Base-by-base conservation (phyloP, 164 flowering plant species). In the Nymphaea thermarum region DNA sequence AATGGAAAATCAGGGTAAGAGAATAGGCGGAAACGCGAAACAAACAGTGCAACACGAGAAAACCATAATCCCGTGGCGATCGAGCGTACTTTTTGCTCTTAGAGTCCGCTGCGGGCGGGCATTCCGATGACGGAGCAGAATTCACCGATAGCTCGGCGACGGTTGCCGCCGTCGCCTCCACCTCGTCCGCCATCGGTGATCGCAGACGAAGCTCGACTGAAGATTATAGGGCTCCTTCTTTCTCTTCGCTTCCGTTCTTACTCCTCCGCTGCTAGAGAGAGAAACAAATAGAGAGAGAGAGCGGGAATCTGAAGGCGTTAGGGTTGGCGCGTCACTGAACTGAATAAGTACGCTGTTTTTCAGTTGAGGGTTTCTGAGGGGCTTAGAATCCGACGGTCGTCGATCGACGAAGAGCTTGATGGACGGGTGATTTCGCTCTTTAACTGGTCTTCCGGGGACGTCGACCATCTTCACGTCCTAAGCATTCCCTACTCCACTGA, bases 71-170 rank as follows among this genome's bases (percentile, higher is more conserved):
- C 14, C 57, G 8, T 51, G 57, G 12, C 57, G 8, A 15, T 10
- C 42, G 66, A 64, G 25, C 64, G 8, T 64, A 64, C 66, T 43
- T 64, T 64, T 64, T 64, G 66, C 66, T 64, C 64, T 62, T 62
- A 12, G 64, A 12, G n/a, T 62, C 64, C 6, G 42, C 7, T 5
- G 64, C 57, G 57, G 57, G 3, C 6, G 63, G 17, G 11, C 3
- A 14, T 11, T 61, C 63, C n/a, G 63, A 17, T n/a, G 63, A 3
- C 3, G 63, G 42, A 61, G 36, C 36, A 25, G 63, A n/a, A n/a
- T 61, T 36, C 63, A 61, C 3, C 2, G 63, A 61, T 4, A 61
- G 63, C n/a, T 61, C 42, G 6, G 63, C 11, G 7, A 61, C 10
- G 10, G 36, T 6, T n/a, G 63, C n/a, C 55, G 55, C 55, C 5